Base-by-base conservation (phyloP, 2,329 filamentous ascomycete genomes). In the Apiospora arundinis region DNA sequence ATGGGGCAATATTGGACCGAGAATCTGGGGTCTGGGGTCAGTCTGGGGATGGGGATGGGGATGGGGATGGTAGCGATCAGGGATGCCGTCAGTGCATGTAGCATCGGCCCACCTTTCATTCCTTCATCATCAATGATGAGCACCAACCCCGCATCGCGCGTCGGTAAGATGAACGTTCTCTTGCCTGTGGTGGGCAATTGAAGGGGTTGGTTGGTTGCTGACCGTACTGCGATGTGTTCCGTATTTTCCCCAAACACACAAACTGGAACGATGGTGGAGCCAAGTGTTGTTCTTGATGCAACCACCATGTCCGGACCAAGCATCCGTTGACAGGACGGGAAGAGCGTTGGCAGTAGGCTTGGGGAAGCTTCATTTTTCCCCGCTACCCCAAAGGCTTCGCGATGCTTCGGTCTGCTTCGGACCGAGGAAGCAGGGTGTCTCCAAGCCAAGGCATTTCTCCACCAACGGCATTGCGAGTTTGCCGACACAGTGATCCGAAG, bases 11-110 rank as follows among this genome's bases (percentile, higher is more conserved):
- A 70, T 52, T 70, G 48, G 69, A 40, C 71, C 71, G 71, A 72
- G 70, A 72, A 72, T 72, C 71, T 72, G 71, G 71, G 71, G 71
- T 72, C 70, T 67, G 69, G 71, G 65, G 69, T 60, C 21, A 6
- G 52, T 63, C 56, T 63, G 56, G 56, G 56, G 32, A 60, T 32
- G 32, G 32, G 32, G 32, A 32, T 32, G 32, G 32, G 32, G 32
- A 32, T 32, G 32, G 56, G 32, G 32, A 60, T 28, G 65, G 65
- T 44, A 28, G 21, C 28, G 67, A 56, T 37, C 44, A 37, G 42
- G 66, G 56, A 23, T 63, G 21, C 18, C 14, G 32, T 63, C 32
- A 40, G 56, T 18, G 18, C 12, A 40, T 21, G 52, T 32, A 37
- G 32, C 52, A 18, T 37, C 9, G 52, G 52, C 16, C 52, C 52